Conservation (phyloP, 2,329 filamentous ascomycete genomes). For the Pseudocercospora ulei region DNA sequence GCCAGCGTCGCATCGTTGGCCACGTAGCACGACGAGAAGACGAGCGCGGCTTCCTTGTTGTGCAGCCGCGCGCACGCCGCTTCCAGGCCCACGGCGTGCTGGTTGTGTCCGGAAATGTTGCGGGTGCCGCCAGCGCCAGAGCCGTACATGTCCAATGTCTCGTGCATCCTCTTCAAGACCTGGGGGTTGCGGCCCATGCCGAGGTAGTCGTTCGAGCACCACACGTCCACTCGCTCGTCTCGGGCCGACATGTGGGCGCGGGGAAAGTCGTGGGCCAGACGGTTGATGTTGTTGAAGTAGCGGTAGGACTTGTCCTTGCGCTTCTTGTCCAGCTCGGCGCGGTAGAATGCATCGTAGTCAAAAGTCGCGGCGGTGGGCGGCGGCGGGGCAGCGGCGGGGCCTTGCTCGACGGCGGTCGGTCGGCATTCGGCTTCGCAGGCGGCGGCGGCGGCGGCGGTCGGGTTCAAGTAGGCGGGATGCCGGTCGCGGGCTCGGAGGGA, state of each 20-base stretch:
- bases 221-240: slow-evolving; percentile 85
- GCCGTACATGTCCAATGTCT: slow-evolving; percentile 87
- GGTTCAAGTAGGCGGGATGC: slow-evolving; percentile 17
- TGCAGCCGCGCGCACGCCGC: slow-evolving; percentile 74
- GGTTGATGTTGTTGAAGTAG: slow-evolving; percentile 99
- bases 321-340: slow-evolving; percentile 87
- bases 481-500: slow-evolving; percentile 23
- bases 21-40: slow-evolving; percentile 96
- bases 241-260: slow-evolving; percentile 78
- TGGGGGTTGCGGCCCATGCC: slow-evolving; percentile 89
- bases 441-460: slow-evolving; percentile 14
- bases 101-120: slow-evolving; percentile 97
- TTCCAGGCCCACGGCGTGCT: slow-evolving; percentile 81
- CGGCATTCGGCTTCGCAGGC: slow-evolving; percentile 26
- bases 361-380: slow-evolving; percentile 54
- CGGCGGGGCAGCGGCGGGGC: slow-evolving; percentile 39
- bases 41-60: slow-evolving; percentile 80
- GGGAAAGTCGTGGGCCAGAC: slow-evolving; percentile 89
- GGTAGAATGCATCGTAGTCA: slow-evolving; percentile 85
- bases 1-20: slow-evolving; percentile 95
- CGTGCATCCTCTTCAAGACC: slow-evolving; percentile 84
- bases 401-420: slow-evolving; percentile 19
- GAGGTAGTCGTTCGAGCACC: slow-evolving; percentile 98
- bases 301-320: slow-evolving; percentile 99
- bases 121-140: slow-evolving; percentile 90